These are phyloP conservation scores for Leccinum rimulosum DNA, from an alignment of 768 basidiomycete genomes.

Conservation along the genomic window DNA sequence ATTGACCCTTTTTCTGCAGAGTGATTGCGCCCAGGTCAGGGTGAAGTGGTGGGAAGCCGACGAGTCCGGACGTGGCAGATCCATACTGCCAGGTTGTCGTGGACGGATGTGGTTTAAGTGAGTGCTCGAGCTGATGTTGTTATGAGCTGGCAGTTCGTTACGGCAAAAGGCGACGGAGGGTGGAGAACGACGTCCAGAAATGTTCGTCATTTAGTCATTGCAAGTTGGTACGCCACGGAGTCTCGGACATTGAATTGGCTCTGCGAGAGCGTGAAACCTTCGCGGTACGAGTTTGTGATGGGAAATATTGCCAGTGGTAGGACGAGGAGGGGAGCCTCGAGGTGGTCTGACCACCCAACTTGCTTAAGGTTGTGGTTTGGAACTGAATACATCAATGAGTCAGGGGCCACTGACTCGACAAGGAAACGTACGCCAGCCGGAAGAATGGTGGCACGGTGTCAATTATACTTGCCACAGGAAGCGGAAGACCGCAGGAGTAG, in stretches of 20 bases:
- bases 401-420: slow-evolving; percentile 7
- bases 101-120: slow-evolving; percentile 14
- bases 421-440: slow-evolving; percentile 4
- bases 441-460: slow-evolving; percentile 18
- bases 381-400: slow-evolving; percentile 4
- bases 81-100: slow-evolving; percentile 4
- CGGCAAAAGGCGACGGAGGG: not conserved
- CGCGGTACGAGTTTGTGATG: slow-evolving; percentile 20
- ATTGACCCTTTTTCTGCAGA: slow-evolving; percentile 10
- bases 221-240: slow-evolving; percentile 23
- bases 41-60: slow-evolving; percentile 19
- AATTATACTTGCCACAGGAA: slow-evolving; percentile 23
- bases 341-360: slow-evolving; percentile 4
- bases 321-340: slow-evolving; percentile 8
- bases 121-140: slow-evolving; percentile 1
- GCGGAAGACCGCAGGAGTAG: slow-evolving; percentile 28
- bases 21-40: slow-evolving; percentile 22
- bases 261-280: slow-evolving; percentile 21
- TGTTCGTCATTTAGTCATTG: slow-evolving; percentile 4
- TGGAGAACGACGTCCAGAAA: slow-evolving; percentile 2
- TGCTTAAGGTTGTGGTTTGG: slow-evolving; percentile 6
- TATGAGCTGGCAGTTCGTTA: slow-evolving; percentile 12
- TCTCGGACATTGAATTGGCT: slow-evolving; percentile 31
- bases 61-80: slow-evolving; percentile 11
- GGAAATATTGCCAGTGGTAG: not conserved